Conservation (phyloP, 2,329 filamentous ascomycete species). For the Diaporthe vaccinii region DNA sequence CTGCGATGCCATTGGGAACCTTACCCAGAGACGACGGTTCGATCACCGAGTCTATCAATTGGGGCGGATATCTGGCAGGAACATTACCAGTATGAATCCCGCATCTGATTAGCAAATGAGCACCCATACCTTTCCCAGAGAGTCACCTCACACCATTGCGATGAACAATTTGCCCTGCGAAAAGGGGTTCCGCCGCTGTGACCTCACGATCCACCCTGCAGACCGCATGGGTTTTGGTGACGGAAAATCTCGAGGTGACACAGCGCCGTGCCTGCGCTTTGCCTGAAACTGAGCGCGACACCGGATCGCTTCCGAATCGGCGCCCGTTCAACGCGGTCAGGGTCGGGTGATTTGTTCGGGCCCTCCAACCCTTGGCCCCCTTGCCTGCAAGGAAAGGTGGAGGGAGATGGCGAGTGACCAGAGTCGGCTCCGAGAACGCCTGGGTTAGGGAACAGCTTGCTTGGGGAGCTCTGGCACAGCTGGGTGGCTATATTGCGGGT, state of each 20-base stretch:
- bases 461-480: too few relatives aligned
- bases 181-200: background rate
- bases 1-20: constrained; percentile 1
- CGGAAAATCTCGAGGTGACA: constrained; percentile 13
- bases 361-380: background rate
- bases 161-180: constrained; percentile 9
- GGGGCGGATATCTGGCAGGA: background rate
- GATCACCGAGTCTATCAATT: background rate
- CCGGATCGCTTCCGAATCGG: constrained; percentile 25
- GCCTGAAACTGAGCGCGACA: constrained; percentile 25
- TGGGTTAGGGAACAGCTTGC: background rate
- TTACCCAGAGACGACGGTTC: constrained; percentile 18
- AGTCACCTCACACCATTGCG: constrained; percentile 12
- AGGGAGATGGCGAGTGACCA: background rate
- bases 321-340: constrained; percentile 2
- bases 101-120: constrained; percentile 10
- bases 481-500: background rate
- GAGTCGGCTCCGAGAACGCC: constrained; percentile 1
- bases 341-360: constrained; percentile 3
- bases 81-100: background rate
- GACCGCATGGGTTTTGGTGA: background rate
- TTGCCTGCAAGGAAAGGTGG: background rate
- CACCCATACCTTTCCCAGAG: background rate
- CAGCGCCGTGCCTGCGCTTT: constrained; percentile 10
- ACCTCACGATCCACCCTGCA: background rate